Evolutionary conservation across 805 yeast genomes (phyloP).

Genomic region (Yarrowia osloensis): DNA sequence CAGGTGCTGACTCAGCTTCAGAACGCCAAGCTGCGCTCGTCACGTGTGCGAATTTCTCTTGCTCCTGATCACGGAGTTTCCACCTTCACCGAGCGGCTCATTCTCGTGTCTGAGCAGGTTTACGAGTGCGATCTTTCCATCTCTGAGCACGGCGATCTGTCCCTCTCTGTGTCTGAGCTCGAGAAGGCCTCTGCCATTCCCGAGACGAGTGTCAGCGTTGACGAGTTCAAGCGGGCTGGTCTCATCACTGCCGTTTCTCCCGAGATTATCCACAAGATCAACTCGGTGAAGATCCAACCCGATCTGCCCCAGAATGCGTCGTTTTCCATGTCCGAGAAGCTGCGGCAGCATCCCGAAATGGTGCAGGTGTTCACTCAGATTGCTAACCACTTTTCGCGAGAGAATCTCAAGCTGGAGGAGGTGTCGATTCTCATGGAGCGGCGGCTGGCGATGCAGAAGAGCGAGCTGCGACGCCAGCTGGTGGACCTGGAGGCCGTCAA

Average conservation of each 20-base stretch:
- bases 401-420: conserved; percentile 41
- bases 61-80: neutral
- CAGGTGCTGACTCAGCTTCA: neutral
- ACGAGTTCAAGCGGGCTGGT: neutral
- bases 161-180: neutral
- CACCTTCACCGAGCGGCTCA: neutral
- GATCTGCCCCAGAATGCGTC: neutral
- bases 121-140: conserved; percentile 11
- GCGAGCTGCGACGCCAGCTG: conserved; percentile 49
- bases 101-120: neutral
- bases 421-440: conserved; percentile 45
- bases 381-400: conserved; percentile 35
- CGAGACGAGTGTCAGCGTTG: neutral
- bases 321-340: conserved; percentile 34
- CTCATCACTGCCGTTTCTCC: neutral
- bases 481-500: conserved; percentile 38
- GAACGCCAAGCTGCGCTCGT: neutral
- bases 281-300: neutral
- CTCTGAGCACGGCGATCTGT: conserved; percentile 3
- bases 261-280: conserved; percentile 1
- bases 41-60: neutral
- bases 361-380: conserved; percentile 37
- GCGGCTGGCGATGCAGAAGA: conserved; percentile 46
- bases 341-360: conserved; percentile 36
- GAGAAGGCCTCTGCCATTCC: neutral